Conservation (phyloP, 208 protist genomes). For the Leishmania gerbilli region DNA sequence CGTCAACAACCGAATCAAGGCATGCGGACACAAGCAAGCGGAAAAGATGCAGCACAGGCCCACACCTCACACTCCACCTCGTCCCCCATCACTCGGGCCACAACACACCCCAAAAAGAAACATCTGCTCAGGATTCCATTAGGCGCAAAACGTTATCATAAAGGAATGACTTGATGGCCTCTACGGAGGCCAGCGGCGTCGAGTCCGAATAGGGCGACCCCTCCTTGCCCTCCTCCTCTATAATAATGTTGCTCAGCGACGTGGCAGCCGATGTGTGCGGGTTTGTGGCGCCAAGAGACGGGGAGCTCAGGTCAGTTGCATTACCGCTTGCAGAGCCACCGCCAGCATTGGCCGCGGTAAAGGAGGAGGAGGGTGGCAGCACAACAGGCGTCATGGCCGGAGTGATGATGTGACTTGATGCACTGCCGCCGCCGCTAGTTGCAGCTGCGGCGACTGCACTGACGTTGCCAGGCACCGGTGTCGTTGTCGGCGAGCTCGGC, state of each 20-base stretch:
- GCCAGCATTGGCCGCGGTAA: not conserved
- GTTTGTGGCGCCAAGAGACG: slow-evolving; percentile 16
- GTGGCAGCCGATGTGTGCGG: slow-evolving; percentile 16
- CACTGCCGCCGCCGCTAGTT: not conserved
- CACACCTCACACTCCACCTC: not conserved
- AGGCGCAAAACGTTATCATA: slow-evolving; percentile 37
- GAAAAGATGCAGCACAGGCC: not conserved
- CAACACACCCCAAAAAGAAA: not conserved
- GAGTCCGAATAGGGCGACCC: slow-evolving; percentile 27
- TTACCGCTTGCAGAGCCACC: not conserved
- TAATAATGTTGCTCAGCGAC: slow-evolving; percentile 29
- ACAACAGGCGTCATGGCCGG: slow-evolving; percentile 3
- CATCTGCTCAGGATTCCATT: slow-evolving; percentile 8
- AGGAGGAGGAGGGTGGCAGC: not conserved
- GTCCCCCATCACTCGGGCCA: not conserved
- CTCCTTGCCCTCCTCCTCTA: slow-evolving; percentile 33
- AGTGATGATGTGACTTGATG: not conserved
- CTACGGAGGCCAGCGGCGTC: slow-evolving; percentile 41
- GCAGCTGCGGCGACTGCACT: not conserved
- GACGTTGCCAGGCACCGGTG: not conserved
- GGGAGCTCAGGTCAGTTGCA: slow-evolving; percentile 12
- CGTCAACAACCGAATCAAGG: not conserved
- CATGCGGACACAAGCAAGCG: not conserved
- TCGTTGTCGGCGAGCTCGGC: slow-evolving; percentile 2
- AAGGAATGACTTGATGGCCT: slow-evolving; percentile 58